Evolutionary conservation across 2,329 filamentous ascomycete genomes (phyloP).

Genomic region (Clarireedia homoeocarpa): DNA sequence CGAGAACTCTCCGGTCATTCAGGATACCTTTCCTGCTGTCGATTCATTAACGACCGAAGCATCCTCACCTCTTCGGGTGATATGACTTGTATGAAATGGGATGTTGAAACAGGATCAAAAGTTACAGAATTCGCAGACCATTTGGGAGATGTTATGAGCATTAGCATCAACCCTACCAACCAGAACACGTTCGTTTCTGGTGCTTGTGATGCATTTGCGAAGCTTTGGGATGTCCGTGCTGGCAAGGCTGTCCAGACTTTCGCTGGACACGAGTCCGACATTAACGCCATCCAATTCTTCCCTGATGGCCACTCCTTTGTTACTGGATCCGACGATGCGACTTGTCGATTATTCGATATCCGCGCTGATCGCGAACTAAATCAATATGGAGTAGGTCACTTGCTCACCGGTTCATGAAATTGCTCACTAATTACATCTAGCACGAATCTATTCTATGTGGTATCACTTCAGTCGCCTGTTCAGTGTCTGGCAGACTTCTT

Average conservation of each 20-base stretch:
- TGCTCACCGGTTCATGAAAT: conserved; percentile 6
- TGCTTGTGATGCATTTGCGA: conserved; percentile 96
- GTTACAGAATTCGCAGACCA: conserved; percentile 98
- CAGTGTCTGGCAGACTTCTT: conserved; percentile 86
- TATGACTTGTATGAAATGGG: conserved; percentile 99
- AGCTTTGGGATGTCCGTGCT: conserved; percentile 97
- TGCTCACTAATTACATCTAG: conserved; percentile 39
- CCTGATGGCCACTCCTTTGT: conserved; percentile 97
- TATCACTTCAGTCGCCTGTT: conserved; percentile 96
- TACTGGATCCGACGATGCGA: conserved; percentile 94
- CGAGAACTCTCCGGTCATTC: conserved; percentile 94
- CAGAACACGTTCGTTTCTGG: conserved; percentile 99
- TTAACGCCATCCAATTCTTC: conserved; percentile 99
- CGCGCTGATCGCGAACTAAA: conserved; percentile 78
- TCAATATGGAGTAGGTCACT: conserved; percentile 53
- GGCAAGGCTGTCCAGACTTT: conserved; percentile 99
- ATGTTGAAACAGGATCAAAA: conserved; percentile 95
- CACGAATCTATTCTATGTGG: conserved; percentile 96
- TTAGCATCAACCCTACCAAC: conserved; percentile 98
- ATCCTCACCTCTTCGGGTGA: conserved; percentile 97
- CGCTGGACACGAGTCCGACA: conserved; percentile 95
- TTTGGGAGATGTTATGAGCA: conserved; percentile 97
- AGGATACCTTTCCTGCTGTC: conserved; percentile 94
- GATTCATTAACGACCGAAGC: conserved; percentile 96
- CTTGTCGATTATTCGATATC: conserved; percentile 95